Base-by-base conservation (phyloP, 2,329 filamentous ascomycete species). In the Ceratocystis diversiconidia region DNA sequence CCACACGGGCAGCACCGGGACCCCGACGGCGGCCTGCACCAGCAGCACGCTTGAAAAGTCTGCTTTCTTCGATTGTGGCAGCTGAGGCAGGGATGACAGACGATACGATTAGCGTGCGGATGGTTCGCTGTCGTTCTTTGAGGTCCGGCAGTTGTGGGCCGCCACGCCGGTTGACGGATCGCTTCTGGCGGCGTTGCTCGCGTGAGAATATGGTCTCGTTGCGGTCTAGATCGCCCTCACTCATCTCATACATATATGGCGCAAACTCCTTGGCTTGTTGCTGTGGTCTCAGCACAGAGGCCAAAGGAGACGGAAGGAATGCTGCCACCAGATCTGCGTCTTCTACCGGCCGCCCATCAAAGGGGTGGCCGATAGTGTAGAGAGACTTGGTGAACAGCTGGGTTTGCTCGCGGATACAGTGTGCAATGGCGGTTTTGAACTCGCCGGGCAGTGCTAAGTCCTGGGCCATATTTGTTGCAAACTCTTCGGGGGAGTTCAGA, bases 341-440 rank as follows among this genome's bases (percentile, higher is more conserved):
- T 70, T 97, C 94, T 25, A 97, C 82, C 1, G 91, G 91, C 44
- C 94, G 84, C 62, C 94, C 94, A 73, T 99, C 94, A 72, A 99
- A 99, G 30, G 91, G 87, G 77, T 99, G 92, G 1, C 92, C 91
- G 64, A 95, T 85, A 71, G 94, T 90, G 76, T 96, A 97, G 68
- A 99, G 78, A 72, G 91, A 95, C 73, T 90, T 88, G 5, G 91
- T 95, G 74, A 96, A 99, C 36, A 97, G 82, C 73, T 99, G 94
- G 50, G 87, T 86, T 76, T 99, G 94, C 75, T 99, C 94, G 68
- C 94, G 88, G 72, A 99, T 99, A 68, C 90, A 96, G 76, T 99
- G 94, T 12, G 94, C 94, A 73, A 99, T 97, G 6, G 94, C 92
- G 0, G 94, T 99, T 1, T 90, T 92, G 72, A 99, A 99, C 74